Percentiles rank a stretch among this genome's conserved stretches.
Evolutionary conservation across 2,329 filamentous ascomycete genomes (phyloP).

Genomic region (Gaeumannomyces tritici): DNA sequence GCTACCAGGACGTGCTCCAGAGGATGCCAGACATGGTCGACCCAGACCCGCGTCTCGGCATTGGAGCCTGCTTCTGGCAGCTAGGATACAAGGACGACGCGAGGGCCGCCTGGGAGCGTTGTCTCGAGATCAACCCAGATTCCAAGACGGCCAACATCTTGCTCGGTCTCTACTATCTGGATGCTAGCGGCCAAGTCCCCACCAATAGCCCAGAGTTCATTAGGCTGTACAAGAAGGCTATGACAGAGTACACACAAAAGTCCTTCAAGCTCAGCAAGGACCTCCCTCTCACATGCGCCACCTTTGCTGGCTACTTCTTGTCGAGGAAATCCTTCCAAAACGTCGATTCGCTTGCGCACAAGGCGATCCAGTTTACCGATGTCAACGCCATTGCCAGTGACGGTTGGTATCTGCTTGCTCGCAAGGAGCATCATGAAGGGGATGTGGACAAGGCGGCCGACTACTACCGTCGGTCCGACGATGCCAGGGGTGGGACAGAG

Average conservation of each 20-base stretch:
- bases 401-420: conserved; percentile 89
- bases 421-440: conserved; percentile 80
- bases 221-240: conserved; percentile 79
- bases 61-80: conserved; percentile 94
- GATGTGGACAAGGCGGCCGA: conserved; percentile 68
- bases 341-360: conserved; percentile 79
- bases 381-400: conserved; percentile 95
- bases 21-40: conserved; percentile 84
- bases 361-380: conserved; percentile 91
- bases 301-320: conserved; percentile 85
- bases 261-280: conserved; percentile 91
- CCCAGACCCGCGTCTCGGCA: conserved; percentile 89
- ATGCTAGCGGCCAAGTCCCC: conserved; percentile 72
- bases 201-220: conserved; percentile 81
- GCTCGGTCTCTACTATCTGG: conserved; percentile 81
- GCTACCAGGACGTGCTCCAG: conserved; percentile 78
- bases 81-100: conserved; percentile 91
- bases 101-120: conserved; percentile 80
- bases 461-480: conserved; percentile 83
- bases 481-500: conserved; percentile 84
- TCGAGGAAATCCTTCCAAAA: conserved; percentile 71
- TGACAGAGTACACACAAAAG: conserved; percentile 88
- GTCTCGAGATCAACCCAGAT: conserved; percentile 68
- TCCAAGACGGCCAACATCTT: conserved; percentile 88
- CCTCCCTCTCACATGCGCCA: conserved; percentile 79